Evolutionary conservation across 139 green algal genomes (phyloP).

Genomic region (Chlamydomonas eustigma): DNA sequence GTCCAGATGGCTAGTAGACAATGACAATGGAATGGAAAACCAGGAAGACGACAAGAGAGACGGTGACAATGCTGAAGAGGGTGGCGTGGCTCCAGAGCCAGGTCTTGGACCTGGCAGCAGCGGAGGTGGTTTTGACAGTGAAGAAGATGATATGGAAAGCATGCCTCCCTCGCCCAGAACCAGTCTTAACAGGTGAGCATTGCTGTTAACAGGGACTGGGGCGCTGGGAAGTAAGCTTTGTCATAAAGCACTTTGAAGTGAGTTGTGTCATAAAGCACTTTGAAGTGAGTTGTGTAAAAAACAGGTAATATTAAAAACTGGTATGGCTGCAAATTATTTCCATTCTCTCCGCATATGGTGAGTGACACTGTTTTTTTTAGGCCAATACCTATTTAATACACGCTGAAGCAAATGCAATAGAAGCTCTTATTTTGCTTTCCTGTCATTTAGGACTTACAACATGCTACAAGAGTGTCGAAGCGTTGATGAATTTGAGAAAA

Average conservation of each 20-base stretch:
- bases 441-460: slow-evolving; percentile 17
- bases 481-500: slow-evolving; percentile 82
- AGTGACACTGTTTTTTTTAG: not conserved
- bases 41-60: not conserved
- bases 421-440: not conserved
- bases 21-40: not conserved
- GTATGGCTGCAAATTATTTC: not conserved
- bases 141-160: slow-evolving; percentile 4
- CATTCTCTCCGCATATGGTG: not conserved
- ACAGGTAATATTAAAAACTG: not conserved
- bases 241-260: no score
- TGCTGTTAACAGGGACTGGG: no score
- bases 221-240: no score
- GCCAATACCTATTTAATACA: not conserved
- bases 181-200: not conserved
- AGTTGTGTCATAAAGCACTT: no score
- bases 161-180: not conserved
- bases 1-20: slow-evolving; percentile 13
- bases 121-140: slow-evolving; percentile 9
- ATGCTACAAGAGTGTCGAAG: slow-evolving; percentile 72
- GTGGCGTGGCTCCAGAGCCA: not conserved
- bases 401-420: not conserved
- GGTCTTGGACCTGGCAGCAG: not conserved
- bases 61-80: not conserved
- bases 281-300: no score